phyloP scores from a whole-genome alignment of 371 early-diverging fungal species.

The Mucor velutinosus region DNA sequence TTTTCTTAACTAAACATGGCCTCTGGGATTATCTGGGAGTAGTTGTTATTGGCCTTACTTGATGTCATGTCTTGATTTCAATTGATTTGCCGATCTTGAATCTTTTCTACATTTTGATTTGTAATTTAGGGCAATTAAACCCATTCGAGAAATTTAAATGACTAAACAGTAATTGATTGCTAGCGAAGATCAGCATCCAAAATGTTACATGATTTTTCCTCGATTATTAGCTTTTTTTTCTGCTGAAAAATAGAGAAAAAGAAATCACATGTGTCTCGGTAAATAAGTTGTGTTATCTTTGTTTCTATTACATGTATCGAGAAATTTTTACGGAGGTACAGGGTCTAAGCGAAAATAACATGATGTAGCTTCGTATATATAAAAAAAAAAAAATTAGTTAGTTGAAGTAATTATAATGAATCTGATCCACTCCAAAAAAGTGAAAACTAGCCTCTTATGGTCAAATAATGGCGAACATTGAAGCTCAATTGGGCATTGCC shows the following conservation, averaged over 20 bases:
- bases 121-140: neutral
- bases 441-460: neutral
- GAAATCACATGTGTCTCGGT: conserved; percentile 2
- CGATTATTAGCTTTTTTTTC: neutral
- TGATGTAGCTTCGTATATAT: neutral
- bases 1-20: conserved; percentile 2
- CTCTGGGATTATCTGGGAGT: conserved; percentile 20
- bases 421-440: conserved; percentile 3
- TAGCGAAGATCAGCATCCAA: neutral
- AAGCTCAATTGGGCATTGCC: neutral
- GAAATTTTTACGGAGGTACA: neutral
- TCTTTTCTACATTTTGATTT: neutral
- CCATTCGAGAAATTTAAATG: neutral
- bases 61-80: conserved; percentile 8
- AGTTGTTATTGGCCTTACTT: conserved; percentile 2
- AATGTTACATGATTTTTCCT: neutral
- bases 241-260: neutral
- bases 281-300: neutral
- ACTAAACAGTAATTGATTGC: neutral
- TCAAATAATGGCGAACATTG: neutral
- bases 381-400: conserved; percentile 4
- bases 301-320: neutral
- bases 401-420: neutral
- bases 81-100: conserved; percentile 4
- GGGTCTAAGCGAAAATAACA: neutral